Evolutionary conservation across 2,329 filamentous ascomycete species (phyloP).

Genomic region (Cladosporium colombiae): DNA sequence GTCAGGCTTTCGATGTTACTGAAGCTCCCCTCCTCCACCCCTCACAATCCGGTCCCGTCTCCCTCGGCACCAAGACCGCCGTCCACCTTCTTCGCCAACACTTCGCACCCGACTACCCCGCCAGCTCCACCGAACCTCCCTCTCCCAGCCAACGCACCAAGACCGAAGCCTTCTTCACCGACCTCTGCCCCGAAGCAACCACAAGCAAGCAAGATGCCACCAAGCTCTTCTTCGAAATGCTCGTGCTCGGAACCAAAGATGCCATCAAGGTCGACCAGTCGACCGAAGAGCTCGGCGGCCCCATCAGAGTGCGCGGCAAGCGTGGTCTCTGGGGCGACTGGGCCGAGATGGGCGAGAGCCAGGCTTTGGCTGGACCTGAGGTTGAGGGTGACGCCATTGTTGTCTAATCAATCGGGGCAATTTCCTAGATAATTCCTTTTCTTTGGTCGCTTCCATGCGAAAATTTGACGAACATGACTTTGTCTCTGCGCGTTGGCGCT

Average conservation of each 20-base stretch:
- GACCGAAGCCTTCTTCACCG: slow-evolving; percentile 81
- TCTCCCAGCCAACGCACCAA: slow-evolving; percentile 73
- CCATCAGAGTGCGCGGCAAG: slow-evolving; percentile 85
- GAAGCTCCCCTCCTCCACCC: slow-evolving; percentile 75
- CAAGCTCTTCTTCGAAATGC: slow-evolving; percentile 98
- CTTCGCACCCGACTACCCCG: slow-evolving; percentile 60
- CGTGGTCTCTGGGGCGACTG: slow-evolving; percentile 95
- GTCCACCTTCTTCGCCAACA: slow-evolving; percentile 90
- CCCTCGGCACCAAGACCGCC: slow-evolving; percentile 88
- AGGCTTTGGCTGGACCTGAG: slow-evolving; percentile 31
- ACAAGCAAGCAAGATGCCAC: slow-evolving; percentile 89
- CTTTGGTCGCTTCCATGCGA: not conserved
- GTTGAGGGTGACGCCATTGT: not conserved
- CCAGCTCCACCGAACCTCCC: slow-evolving; percentile 62
- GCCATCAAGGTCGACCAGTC: slow-evolving; percentile 92
- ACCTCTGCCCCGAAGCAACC: slow-evolving; percentile 77
- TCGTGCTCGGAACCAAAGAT: slow-evolving; percentile 96
- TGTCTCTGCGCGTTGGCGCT: not conserved
- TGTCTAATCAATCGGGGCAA: not conserved
- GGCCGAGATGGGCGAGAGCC: slow-evolving; percentile 66
- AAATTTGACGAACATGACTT: not conserved
- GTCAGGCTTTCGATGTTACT: slow-evolving; percentile 71
- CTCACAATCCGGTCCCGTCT: slow-evolving; percentile 81
- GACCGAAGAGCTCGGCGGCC: slow-evolving; percentile 67
- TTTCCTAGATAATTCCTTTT: not conserved